phyloP scores from a whole-genome alignment of 805 yeast species.

The Nakazawaea sp. region DNA sequence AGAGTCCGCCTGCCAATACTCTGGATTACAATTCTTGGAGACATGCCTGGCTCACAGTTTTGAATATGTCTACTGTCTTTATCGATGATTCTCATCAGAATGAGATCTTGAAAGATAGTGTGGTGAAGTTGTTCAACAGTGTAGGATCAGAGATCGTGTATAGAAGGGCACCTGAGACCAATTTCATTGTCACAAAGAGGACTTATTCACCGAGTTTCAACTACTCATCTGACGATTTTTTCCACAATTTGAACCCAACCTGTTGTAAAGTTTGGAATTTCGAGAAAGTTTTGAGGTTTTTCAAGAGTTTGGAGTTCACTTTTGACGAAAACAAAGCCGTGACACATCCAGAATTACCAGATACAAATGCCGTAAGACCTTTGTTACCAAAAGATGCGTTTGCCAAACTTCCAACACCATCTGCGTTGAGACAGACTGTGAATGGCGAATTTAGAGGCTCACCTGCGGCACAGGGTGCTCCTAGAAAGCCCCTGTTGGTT shows the following conservation, averaged over 20 bases:
- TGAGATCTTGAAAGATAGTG: constrained; percentile 30
- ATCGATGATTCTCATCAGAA: constrained; percentile 37
- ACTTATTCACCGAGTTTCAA: constrained; percentile 27
- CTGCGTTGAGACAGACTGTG: constrained; percentile 1
- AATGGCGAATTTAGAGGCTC: background rate
- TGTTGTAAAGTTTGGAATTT: constrained; percentile 55
- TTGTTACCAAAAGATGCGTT: background rate
- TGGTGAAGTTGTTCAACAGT: constrained; percentile 34
- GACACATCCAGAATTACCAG: background rate
- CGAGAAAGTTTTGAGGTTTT: constrained; percentile 49
- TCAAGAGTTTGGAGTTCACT: constrained; percentile 40
- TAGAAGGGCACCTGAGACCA: constrained; percentile 36
- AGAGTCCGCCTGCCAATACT: constrained; percentile 29
- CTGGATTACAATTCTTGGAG: constrained; percentile 37
- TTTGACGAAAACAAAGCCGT: constrained; percentile 11
- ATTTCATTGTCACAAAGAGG: constrained; percentile 43
- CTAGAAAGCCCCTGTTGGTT: constrained; percentile 7
- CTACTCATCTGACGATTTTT: constrained; percentile 38
- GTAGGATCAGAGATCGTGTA: constrained; percentile 42
- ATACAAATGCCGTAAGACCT: background rate
- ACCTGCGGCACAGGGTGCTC: background rate
- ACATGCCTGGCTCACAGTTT: constrained; percentile 41
- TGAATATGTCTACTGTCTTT: constrained; percentile 39
- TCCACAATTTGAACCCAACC: constrained; percentile 34
- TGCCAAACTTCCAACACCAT: background rate